Evolutionary conservation across 129 eudicot genomes (phyloP), one percentile per base, ranked within the genome.

Genomic region (Flaveria linearis): DNA sequence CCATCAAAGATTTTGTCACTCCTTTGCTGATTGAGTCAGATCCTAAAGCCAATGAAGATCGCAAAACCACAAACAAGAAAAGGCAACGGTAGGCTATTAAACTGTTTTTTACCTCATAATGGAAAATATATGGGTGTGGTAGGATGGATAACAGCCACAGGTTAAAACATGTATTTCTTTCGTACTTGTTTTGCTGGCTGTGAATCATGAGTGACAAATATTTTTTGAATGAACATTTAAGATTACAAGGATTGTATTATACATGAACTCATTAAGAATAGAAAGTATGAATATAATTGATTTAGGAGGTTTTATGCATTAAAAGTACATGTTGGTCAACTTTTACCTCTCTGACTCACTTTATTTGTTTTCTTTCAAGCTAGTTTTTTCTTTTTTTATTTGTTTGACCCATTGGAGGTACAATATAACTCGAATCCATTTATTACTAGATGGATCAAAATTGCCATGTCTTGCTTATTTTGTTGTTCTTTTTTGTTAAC

Each of bases 1-100:
- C 96, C 25, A 87, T 88, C 49, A 75, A 76, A 16, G 97, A 90
- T 81, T 90, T 90, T 72, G 20, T 77, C 47, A 79, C 83, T n/a
- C 77, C 84, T 13, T 76, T 78, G 73, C 43, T 28, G 17, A 18
- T 76, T 18, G 76, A 71, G 55, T 58, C 82, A 22, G 45, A 42
- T 41, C 73, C 84, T 68, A 85, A 66, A 71, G 49, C 80, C 50
- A 57, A 69, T 72, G 78, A 76, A 70, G 86, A 46, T 36, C 58
- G 60, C 66, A 60, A 53, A 45, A 67, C 77, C 68, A 45, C 20
- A 33, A 85, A 80, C 42, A 84, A 79, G 71, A 82, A 45, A 84
- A 81, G 65, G 56, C 73, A 69, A 74, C 83, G 88, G 97, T 91
- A 61, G 76, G 82, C 43, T 26, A 25, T 36, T 51, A 4, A 33